These are phyloP conservation scores for Artemisia tridentata DNA, from an alignment of 129 eudicot species.

Conservation along the genomic window DNA sequence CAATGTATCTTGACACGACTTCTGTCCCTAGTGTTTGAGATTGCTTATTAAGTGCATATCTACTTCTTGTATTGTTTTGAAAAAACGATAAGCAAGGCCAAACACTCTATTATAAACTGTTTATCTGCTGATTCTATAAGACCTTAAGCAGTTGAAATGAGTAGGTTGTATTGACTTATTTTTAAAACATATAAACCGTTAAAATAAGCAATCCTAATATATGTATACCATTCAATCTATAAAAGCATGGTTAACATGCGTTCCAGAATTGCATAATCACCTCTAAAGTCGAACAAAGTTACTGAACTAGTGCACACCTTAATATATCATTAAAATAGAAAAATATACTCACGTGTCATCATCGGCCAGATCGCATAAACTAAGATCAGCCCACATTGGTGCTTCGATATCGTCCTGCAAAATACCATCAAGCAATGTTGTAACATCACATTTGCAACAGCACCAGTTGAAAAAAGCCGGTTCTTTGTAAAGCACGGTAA, in stretches of 20 bases:
- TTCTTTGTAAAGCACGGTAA: neutral
- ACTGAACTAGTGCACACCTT: neutral
- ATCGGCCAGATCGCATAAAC: constrained; percentile 13
- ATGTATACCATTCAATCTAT: neutral
- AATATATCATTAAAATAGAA: neutral
- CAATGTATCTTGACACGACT: neutral
- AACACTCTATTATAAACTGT: too few relatives aligned
- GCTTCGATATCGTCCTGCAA: constrained; percentile 70
- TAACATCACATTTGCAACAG: neutral
- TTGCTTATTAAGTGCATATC: too few relatives aligned
- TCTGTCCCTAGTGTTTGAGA: too few relatives aligned
- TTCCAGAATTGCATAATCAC: neutral
- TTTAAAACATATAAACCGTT: too few relatives aligned
- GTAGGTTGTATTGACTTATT: too few relatives aligned
- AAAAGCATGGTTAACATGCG: too few relatives aligned
- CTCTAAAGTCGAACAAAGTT: neutral
- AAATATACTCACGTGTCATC: constrained; percentile 16
- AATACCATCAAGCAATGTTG: constrained; percentile 12
- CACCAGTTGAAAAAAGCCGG: too few relatives aligned
- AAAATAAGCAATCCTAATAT: too few relatives aligned
- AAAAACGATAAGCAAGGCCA: too few relatives aligned
- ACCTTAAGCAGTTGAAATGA: too few relatives aligned
- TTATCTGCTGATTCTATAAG: too few relatives aligned
- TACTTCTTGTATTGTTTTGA: too few relatives aligned
- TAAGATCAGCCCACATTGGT: constrained; percentile 76